phyloP scores from a whole-genome alignment of 2,329 filamentous ascomycete species.

The Trichoderma afroharzianum region DNA sequence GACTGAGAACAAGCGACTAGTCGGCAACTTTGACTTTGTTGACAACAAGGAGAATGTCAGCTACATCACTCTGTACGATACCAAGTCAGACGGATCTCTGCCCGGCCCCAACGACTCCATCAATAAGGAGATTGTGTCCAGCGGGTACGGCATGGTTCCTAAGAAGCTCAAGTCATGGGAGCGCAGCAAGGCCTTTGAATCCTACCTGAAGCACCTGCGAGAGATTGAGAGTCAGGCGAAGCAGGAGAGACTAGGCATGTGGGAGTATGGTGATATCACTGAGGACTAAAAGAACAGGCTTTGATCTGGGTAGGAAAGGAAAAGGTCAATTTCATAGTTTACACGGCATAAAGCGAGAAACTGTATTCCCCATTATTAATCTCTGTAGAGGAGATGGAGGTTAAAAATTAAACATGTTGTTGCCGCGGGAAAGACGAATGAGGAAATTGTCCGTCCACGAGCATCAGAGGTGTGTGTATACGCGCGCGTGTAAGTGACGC shows the following conservation, averaged over 20 bases:
- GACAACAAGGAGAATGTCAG: conserved; percentile 74
- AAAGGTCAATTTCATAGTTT: background rate
- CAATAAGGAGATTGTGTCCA: conserved; percentile 80
- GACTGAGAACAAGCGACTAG: conserved; percentile 72
- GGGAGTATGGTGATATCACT: conserved; percentile 97
- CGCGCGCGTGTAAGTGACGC: background rate
- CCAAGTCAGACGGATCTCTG: conserved; percentile 55
- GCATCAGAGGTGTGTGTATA: background rate
- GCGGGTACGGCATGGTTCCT: conserved; percentile 86
- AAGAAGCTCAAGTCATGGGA: conserved; percentile 92
- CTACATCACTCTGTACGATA: conserved; percentile 85
- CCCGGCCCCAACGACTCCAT: conserved; percentile 69
- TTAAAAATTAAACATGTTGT: background rate
- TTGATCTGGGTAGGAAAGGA: background rate
- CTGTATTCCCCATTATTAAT: background rate
- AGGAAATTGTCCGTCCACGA: background rate
- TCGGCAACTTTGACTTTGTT: conserved; percentile 85
- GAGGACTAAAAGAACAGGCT: conserved; percentile 60
- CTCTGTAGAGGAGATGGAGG: background rate
- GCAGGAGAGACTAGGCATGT: conserved; percentile 78
- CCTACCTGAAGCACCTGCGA: conserved; percentile 68
- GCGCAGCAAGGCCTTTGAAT: conserved; percentile 62
- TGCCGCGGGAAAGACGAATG: background rate
- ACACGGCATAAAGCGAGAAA: background rate
- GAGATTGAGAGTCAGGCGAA: conserved; percentile 77